Evolutionary conservation across 768 basidiomycete genomes (phyloP), one percentile per base, ranked within the genome.

Genomic region (Cantharellus cinnabarinus): DNA sequence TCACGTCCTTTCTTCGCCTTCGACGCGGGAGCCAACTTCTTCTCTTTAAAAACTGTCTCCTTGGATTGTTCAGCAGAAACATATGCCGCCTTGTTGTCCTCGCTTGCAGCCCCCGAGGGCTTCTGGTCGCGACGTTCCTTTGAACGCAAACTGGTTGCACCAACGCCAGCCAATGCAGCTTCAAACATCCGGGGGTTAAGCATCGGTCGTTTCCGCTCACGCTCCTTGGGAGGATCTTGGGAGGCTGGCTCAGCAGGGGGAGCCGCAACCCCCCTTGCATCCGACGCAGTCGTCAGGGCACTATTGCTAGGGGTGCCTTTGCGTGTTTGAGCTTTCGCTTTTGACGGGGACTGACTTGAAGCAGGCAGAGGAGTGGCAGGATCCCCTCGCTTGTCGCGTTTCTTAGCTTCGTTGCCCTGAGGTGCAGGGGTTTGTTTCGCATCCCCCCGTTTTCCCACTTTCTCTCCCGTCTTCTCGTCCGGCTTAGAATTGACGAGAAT

Each of bases 151-250:
- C 14, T 15, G 40, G 39, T 41, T 5, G 37, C 52, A 10, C 52
- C 41, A 10, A 42, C 56, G 35, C 56, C 41, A 57, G 56, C 56
- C 7, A 57, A 15, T 14, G 56, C 56, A 15, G 38, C 41, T 35
- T 57, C 37, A 10, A 57, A 41, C 56, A 57, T 57, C 5, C 56
- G 56, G 38, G 56, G 56, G 42, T 57, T 57, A 5, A 41, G 56
- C 38, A 38, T 38, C 5, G 34, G 56, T 14, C 40, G 34, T 57
- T 38, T 7, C 5, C 56, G 56, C 35, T 57, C 56, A 14, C 37
- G 56, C 41, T 57, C 38, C 56, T 39, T 38, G 15, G 56, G 5
- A 14, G 56, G 56, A 5, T 14, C 5, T 41, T 37, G 40, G 5
- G 41, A 5, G 42, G 35, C 10, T 15, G 56, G 5, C 56, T 39